Evolutionary conservation across 495 filamentous ascomycete species (phyloP).

Genomic region (Neurospora tetraspora): DNA sequence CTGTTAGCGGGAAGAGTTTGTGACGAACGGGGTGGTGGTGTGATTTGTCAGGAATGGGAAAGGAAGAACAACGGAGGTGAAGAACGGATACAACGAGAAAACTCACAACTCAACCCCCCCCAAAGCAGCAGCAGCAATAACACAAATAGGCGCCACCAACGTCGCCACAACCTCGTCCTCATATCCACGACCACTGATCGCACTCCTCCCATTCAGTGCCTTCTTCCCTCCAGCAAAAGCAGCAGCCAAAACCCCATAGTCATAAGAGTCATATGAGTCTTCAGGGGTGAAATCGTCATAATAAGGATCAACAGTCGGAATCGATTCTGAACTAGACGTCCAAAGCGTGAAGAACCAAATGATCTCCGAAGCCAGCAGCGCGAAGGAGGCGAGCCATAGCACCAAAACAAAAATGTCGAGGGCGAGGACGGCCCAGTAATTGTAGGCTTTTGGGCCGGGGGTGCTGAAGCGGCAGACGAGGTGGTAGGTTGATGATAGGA

Average conservation of each 20-base stretch:
- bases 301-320: background rate
- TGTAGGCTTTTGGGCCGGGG: constrained; percentile 23
- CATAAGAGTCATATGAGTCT: background rate
- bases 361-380: constrained; percentile 28
- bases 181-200: background rate
- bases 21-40: background rate
- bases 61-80: background rate
- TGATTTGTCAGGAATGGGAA: background rate
- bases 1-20: background rate
- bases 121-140: constrained; percentile 12
- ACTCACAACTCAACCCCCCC: constrained; percentile 38
- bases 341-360: constrained; percentile 7
- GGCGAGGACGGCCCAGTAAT: constrained; percentile 40
- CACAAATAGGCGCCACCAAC: constrained; percentile 1
- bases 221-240: background rate
- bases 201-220: background rate
- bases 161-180: background rate
- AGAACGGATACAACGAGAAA: no score
- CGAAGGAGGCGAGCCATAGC: constrained; percentile 38
- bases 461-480: constrained; percentile 23
- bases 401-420: constrained; percentile 35
- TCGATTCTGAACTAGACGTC: background rate
- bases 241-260: background rate
- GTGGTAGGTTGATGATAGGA: constrained; percentile 32
- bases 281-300: background rate